A percentile compares a stretch with the other conserved stretches of the same genome.
Conservation (phyloP, 163 green algal genomes). For the Chloroidium sp. region DNA sequence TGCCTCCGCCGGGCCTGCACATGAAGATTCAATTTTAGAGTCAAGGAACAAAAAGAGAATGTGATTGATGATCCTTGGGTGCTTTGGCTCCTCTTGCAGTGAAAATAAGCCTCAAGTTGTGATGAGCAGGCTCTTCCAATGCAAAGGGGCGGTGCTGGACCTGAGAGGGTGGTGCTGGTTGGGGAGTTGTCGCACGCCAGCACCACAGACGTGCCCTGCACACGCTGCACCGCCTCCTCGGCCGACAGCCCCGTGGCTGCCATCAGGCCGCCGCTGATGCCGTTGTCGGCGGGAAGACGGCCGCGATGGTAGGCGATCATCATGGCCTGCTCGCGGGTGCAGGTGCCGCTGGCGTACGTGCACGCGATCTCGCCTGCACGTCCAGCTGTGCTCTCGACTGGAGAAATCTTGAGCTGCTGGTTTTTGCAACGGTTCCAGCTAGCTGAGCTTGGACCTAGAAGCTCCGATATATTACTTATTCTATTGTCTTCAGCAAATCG, state of each 20-base stretch:
- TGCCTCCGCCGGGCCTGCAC: slow-evolving; percentile 7
- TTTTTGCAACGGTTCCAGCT: too few species aligned
- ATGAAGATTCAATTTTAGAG: too few species aligned
- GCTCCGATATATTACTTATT: too few species aligned
- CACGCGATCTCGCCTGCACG: slow-evolving; percentile 7
- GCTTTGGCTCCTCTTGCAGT: too few species aligned
- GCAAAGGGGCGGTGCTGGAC: neutral
- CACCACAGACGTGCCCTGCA: neutral
- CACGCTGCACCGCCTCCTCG: neutral
- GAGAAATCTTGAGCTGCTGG: too few species aligned
- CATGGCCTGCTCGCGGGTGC: slow-evolving; percentile 9
- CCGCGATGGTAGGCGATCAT: slow-evolving; percentile 10
- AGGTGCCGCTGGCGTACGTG: slow-evolving; percentile 5
- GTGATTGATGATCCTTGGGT: too few species aligned
- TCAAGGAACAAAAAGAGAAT: too few species aligned
- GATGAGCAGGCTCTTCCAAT: too few species aligned
- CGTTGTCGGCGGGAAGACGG: slow-evolving; percentile 2
- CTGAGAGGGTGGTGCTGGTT: slow-evolving; percentile 3
- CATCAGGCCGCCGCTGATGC: slow-evolving; percentile 6
- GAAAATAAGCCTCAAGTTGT: too few species aligned
- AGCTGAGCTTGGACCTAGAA: too few species aligned
- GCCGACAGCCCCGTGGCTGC: slow-evolving; percentile 2
- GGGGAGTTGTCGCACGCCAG: slow-evolving; percentile 11
- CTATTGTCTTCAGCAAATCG: too few species aligned
- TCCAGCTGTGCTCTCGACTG: too few species aligned